These are phyloP conservation scores for Millerozyma miso DNA, from an alignment of 805 yeast genomes.

Conservation along the genomic window DNA sequence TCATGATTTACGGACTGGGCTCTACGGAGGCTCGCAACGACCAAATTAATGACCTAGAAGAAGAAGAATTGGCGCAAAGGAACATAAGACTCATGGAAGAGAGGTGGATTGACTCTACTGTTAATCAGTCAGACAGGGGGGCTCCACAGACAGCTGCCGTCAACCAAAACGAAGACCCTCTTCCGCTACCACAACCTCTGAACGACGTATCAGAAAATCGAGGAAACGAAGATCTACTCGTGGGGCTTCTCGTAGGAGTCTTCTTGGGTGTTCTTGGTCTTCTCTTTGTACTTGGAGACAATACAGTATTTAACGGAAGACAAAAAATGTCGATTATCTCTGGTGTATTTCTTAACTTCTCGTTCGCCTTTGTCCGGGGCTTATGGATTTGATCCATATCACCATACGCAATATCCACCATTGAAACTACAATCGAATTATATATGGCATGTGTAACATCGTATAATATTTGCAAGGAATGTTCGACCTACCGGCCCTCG, in stretches of 20 bases:
- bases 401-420: neutral
- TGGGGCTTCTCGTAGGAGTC: constrained; percentile 72
- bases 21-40: constrained; percentile 12
- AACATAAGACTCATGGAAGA: constrained; percentile 68
- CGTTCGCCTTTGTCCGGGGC: constrained; percentile 57
- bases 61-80: constrained; percentile 36
- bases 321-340: constrained; percentile 66
- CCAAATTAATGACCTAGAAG: constrained; percentile 36
- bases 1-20: constrained; percentile 54
- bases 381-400: constrained; percentile 30
- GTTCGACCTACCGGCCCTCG: constrained; percentile 50
- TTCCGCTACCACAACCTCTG: constrained; percentile 14
- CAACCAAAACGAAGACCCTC: constrained; percentile 6
- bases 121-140: constrained; percentile 22
- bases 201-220: constrained; percentile 27
- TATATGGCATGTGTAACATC: neutral
- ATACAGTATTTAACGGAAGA: constrained; percentile 56
- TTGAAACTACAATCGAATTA: neutral
- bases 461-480: constrained; percentile 9
- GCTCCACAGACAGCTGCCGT: constrained; percentile 3
- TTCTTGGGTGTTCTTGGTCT: constrained; percentile 66
- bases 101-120: constrained; percentile 82
- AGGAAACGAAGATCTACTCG: constrained; percentile 58
- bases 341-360: constrained; percentile 65
- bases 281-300: constrained; percentile 57